Conservation (phyloP, 2,329 filamentous ascomycete genomes). For the Xylariales sp. region DNA sequence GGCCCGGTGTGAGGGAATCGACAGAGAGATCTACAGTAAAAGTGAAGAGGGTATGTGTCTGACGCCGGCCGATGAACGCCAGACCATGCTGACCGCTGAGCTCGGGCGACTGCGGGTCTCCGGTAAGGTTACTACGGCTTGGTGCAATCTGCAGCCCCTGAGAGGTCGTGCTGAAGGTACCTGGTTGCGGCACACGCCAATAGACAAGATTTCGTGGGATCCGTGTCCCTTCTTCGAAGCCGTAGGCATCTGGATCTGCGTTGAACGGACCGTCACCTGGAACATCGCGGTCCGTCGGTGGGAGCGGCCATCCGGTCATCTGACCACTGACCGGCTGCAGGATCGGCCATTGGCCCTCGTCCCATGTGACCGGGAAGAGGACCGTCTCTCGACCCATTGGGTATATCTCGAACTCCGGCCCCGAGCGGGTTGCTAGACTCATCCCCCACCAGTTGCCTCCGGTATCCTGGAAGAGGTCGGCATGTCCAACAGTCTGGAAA, state of each 20-base stretch:
- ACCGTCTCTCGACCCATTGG: conserved; percentile 44
- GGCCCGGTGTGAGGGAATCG: conserved; percentile 11
- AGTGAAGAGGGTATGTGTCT: conserved; percentile 22
- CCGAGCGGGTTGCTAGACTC: conserved; percentile 25
- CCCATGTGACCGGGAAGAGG: conserved; percentile 37
- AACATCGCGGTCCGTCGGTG: conserved; percentile 24
- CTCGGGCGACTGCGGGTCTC: conserved; percentile 11
- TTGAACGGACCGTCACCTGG: conserved; percentile 21
- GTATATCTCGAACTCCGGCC: conserved; percentile 24
- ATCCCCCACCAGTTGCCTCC: conserved; percentile 43
- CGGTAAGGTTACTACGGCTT: conserved; percentile 16
- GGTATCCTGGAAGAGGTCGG: conserved; percentile 27
- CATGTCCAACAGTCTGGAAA: conserved; percentile 28
- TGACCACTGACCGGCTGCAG: conserved; percentile 33
- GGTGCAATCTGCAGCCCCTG: conserved; percentile 19
- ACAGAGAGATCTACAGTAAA: conserved; percentile 22
- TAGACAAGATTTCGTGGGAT: conserved; percentile 22
- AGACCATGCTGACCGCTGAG: conserved; percentile 15
- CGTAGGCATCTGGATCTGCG: conserved; percentile 10
- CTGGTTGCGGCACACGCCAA: conserved; percentile 21
- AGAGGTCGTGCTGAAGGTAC: conserved; percentile 12
- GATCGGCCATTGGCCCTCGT: conserved; percentile 40
- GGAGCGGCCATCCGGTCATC: conserved; percentile 37
- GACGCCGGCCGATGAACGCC: conserved; percentile 21
- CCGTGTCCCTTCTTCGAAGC: conserved; percentile 3